A percentile compares a stretch with the other conserved stretches of the same genome.
Conservation (phyloP, 75 land plant genomes). For the Picea glauca region DNA sequence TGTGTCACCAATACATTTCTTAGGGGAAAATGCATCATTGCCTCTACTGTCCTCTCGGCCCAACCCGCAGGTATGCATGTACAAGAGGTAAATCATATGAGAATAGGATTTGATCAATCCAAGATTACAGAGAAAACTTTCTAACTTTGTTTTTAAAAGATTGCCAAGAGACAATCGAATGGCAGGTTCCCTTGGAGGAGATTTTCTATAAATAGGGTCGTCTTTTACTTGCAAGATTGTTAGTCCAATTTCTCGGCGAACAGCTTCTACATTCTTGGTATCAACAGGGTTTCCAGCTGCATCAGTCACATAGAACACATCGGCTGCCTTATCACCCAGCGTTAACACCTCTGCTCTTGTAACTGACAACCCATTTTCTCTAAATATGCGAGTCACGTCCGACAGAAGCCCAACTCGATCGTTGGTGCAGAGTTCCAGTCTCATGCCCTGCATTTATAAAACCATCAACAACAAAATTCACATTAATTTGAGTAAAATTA, state of each 20-base stretch:
- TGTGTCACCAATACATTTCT: too few species aligned
- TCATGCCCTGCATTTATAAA: slow-evolving; percentile 55
- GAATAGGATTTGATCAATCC: slow-evolving; percentile 50
- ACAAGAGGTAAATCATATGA: not conserved
- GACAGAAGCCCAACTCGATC: slow-evolving; percentile 76
- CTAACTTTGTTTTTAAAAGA: slow-evolving; percentile 22
- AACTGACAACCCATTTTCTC: slow-evolving; percentile 85
- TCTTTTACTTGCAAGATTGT: slow-evolving; percentile 41
- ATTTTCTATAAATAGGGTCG: slow-evolving; percentile 12
- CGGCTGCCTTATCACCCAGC: slow-evolving; percentile 36
- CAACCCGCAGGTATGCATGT: too few species aligned
- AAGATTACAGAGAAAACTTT: slow-evolving; percentile 39
- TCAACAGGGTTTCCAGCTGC: slow-evolving; percentile 54
- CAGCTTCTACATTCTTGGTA: slow-evolving; percentile 50
- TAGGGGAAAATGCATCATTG: too few species aligned
- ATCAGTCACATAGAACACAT: slow-evolving; percentile 79
- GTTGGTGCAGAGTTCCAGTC: slow-evolving; percentile 62
- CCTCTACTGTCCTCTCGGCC: too few species aligned
- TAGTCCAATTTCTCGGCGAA: slow-evolving; percentile 47
- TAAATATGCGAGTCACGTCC: slow-evolving; percentile 78
- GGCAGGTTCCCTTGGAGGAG: slow-evolving; percentile 17
- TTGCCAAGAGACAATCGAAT: slow-evolving; percentile 37
- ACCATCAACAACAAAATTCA: too few species aligned
- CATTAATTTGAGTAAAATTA: not conserved
- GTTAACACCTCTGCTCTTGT: slow-evolving; percentile 84